Base-by-base conservation (phyloP, 148 eudicot genomes). In the Salicornia ramosissima region DNA sequence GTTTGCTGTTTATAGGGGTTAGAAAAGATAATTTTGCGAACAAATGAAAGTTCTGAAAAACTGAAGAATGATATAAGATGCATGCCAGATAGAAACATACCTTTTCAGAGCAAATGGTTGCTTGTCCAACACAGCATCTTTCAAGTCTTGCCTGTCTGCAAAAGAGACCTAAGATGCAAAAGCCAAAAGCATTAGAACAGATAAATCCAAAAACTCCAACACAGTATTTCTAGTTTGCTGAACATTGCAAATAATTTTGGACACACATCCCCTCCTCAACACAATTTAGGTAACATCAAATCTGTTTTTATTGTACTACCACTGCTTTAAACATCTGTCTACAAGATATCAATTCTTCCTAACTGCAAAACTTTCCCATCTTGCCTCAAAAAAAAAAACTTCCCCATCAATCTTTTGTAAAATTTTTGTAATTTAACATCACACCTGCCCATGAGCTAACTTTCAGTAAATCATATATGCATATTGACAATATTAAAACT, bases 101-200 rank as follows among this genome's bases (percentile, higher is more conserved):
- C 89, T 83, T 81, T 87, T 87, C 53, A 87, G 86, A 52, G 45
- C 40, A 67, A 81, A 81, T 58, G 89, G 92, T n/a, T 81, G 89
- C 73, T 85, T 72, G 52, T 80, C 80, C 77, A 87, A 68, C 64
- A 80, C 72, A 34, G 89, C 86, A 50, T 58, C 75, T 80, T 87
- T 87, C 76, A 85, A 77, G 67, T 85, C 86, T 69, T 78, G 78
- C 75, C 87, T 80, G 64, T 76, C 79, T 4, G 74, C 68, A 61
- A 87, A 87, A 55, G 89, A 80, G 60, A 87, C 86, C 92, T 87
- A 70, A 56, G 46, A 71, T 52, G 67, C 70, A 80, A 79, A 79
- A 43, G 30, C 34, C 61, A 56, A 72, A 72, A 53, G 31, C 58
- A 56, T 67, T 33, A 67, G 64, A 15, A 8, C 25, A 9, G 19